Base-by-base conservation (phyloP, 139 green algal genomes). In the Zygnema circumcarinatum region DNA sequence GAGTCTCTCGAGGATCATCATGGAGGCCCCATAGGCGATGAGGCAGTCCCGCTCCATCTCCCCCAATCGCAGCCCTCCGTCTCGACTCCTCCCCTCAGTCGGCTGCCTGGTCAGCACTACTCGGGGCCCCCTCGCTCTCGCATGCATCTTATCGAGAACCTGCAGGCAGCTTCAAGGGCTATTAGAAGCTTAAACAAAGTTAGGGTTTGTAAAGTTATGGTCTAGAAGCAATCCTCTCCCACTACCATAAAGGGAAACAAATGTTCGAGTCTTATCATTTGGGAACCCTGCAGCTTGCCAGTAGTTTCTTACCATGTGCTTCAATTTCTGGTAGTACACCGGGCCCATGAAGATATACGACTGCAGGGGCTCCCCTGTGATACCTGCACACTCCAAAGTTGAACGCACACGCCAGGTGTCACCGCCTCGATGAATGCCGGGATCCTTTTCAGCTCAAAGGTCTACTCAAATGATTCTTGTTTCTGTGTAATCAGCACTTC, bases 251-350 rank as follows among this genome's bases (percentile, higher is more conserved):
- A n/a, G n/a, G n/a, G n/a, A n/a, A n/a, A n/a, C n/a, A n/a, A n/a
- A n/a, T n/a, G n/a, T n/a, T n/a, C n/a, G n/a, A n/a, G n/a, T n/a
- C n/a, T n/a, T n/a, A n/a, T n/a, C n/a, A n/a, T n/a, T n/a, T n/a
- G n/a, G n/a, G n/a, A n/a, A n/a, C n/a, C n/a, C n/a, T n/a, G n/a
- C n/a, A n/a, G n/a, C n/a, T n/a, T n/a, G n/a, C n/a, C n/a, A n/a
- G n/a, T n/a, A n/a, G n/a, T n/a, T n/a, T n/a, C 35, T 2, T 72
- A 90, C 97, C 97, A 99, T 99, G 92, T 99, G 97, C 95, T 99
- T 99, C 11, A 99, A 95, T 94, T 98, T 98, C 92, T 99, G 97
- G 92, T 99, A 99, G 92, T 99, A 99, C 3, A 99, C 95, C 11
- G 96, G 96, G 1, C 97, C 97, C 95, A 98, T 99, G 94, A 98